Conservation (phyloP, 2,329 filamentous ascomycete species). For the Aspergillus udagawae region DNA sequence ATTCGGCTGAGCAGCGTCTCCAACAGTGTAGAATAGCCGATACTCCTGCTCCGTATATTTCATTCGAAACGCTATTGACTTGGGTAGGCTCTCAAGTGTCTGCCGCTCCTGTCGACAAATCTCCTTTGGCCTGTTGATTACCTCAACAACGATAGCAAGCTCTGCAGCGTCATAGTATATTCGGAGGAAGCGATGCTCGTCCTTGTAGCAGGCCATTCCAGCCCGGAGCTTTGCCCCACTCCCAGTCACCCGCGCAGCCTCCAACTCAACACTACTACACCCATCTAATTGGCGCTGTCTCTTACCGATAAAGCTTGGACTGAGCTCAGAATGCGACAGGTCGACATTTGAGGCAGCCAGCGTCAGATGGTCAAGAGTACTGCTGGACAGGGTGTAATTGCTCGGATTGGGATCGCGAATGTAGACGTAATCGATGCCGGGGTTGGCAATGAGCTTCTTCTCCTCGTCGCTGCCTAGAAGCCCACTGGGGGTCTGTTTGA, state of each 20-base stretch:
- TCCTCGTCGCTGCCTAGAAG: not conserved
- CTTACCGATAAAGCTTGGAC: constrained; percentile 23
- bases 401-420: constrained; percentile 22
- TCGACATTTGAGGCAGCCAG: constrained; percentile 9
- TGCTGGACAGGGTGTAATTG: constrained; percentile 13
- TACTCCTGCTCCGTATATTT: constrained; percentile 11
- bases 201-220: constrained; percentile 19
- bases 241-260: not conserved
- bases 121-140: constrained; percentile 15
- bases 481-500: constrained; percentile 13
- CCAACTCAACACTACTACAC: constrained; percentile 6
- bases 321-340: constrained; percentile 12
- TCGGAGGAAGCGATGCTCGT: constrained; percentile 19
- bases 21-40: constrained; percentile 1
- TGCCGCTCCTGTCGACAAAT: constrained; percentile 10
- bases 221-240: constrained; percentile 1
- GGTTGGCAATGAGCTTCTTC: constrained; percentile 10
- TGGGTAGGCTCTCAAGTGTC: not conserved
- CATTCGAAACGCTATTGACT: constrained; percentile 3
- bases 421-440: constrained; percentile 18
- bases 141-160: constrained; percentile 10
- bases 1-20: not conserved
- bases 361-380: not conserved
- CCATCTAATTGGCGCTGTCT: constrained; percentile 19
- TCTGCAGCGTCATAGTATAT: constrained; percentile 16